A percentile compares a stretch with the other conserved stretches of the same genome.
Conservation (phyloP, 1,139 yeast species). For the Eremothecium gossypii region DNA sequence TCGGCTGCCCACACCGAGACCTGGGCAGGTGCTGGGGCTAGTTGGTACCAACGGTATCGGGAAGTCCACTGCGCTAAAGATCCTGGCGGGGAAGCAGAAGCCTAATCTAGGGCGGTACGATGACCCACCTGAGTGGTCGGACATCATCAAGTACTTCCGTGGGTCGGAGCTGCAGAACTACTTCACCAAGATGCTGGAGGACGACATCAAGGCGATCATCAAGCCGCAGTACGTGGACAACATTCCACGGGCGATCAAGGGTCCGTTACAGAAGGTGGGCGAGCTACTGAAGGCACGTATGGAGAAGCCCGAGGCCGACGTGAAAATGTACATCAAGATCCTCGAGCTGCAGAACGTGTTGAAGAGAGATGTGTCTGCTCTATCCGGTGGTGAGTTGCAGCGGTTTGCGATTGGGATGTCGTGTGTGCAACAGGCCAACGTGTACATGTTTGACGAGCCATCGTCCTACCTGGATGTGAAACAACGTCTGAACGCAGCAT, state of each 20-base stretch:
- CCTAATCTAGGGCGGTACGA: conserved; percentile 92
- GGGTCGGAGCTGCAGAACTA: conserved; percentile 96
- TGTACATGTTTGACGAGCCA: conserved; percentile 98
- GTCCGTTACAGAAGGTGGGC: conserved; percentile 81
- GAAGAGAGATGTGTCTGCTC: conserved; percentile 76
- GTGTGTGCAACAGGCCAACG: conserved; percentile 89
- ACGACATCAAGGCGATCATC: conserved; percentile 85
- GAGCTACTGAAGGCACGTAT: conserved; percentile 66
- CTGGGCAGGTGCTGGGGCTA: conserved; percentile 94
- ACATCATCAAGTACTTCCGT: conserved; percentile 79
- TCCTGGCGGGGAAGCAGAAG: conserved; percentile 95
- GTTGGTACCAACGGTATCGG: conserved; percentile 99
- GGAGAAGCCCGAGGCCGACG: conserved; percentile 53
- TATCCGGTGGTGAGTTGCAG: conserved; percentile 98
- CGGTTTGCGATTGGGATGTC: conserved; percentile 97
- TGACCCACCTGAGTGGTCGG: conserved; percentile 97
- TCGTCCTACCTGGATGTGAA: conserved; percentile 96
- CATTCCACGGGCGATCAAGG: conserved; percentile 90
- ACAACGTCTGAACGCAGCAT: conserved; percentile 97
- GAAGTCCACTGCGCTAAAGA: conserved; percentile 94
- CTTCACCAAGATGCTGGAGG: conserved; percentile 89
- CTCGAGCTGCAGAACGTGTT: conserved; percentile 68
- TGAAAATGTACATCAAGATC: conserved; percentile 52
- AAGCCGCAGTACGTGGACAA: conserved; percentile 98
- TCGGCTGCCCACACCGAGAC: conserved; percentile 96